phyloP scores from a whole-genome alignment of 2,329 filamentous ascomycete species.

The Clarireedia paspali region DNA sequence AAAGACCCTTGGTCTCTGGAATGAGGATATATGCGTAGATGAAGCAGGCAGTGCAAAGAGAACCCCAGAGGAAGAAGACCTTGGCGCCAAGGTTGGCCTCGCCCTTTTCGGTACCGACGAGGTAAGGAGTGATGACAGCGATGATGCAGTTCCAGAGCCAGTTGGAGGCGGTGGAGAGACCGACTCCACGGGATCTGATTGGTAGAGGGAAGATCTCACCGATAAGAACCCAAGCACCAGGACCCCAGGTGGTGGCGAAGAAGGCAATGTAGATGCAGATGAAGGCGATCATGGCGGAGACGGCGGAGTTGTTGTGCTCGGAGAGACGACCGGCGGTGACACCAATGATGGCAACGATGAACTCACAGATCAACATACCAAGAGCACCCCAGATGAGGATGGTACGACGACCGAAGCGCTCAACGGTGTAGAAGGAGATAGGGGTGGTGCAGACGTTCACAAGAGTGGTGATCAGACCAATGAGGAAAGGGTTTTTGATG shows the following conservation, averaged over 20 bases:
- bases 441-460: slow-evolving; percentile 85
- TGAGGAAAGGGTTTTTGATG: slow-evolving; percentile 72
- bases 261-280: slow-evolving; percentile 89
- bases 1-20: slow-evolving; percentile 68
- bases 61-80: slow-evolving; percentile 52
- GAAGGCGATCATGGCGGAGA: slow-evolving; percentile 69
- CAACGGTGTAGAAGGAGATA: slow-evolving; percentile 79
- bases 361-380: slow-evolving; percentile 80
- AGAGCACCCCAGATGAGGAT: slow-evolving; percentile 72
- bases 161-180: slow-evolving; percentile 79
- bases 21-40: slow-evolving; percentile 53
- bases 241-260: slow-evolving; percentile 86
- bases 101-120: slow-evolving; percentile 52
- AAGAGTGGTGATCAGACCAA: slow-evolving; percentile 76
- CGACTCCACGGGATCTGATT: slow-evolving; percentile 82
- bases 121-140: slow-evolving; percentile 66
- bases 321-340: slow-evolving; percentile 50
- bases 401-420: slow-evolving; percentile 71
- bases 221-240: slow-evolving; percentile 68
- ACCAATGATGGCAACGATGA: slow-evolving; percentile 74
- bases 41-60: slow-evolving; percentile 46
- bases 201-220: slow-evolving; percentile 87
- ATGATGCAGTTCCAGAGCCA: slow-evolving; percentile 80
- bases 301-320: slow-evolving; percentile 47
- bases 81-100: slow-evolving; percentile 24